A percentile compares a stretch with the other conserved stretches of the same genome.
phyloP scores from a whole-genome alignment of 139 green algal species.

The Picochlorum sp. region DNA sequence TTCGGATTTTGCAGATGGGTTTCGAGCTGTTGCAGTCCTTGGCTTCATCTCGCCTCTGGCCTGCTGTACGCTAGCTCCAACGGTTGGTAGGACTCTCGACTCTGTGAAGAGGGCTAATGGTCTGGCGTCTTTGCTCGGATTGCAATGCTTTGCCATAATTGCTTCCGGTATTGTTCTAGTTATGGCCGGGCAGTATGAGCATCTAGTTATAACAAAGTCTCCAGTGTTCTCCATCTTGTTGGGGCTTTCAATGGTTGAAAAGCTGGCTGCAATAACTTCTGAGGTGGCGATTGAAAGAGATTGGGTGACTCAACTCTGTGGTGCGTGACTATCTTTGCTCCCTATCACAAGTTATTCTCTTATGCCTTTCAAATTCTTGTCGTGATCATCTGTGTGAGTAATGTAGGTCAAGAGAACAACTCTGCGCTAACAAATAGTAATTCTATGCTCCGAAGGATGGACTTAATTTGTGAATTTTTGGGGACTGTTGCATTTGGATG shows the following conservation, averaged over 20 bases:
- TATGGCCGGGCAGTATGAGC: background rate
- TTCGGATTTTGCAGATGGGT: conserved; percentile 8
- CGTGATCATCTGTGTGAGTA: background rate
- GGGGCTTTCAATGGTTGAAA: conserved; percentile 13
- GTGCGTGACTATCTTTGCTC: conserved; percentile 1
- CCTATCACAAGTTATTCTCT: background rate
- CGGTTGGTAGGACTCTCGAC: conserved; percentile 17
- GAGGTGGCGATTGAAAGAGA: conserved; percentile 36
- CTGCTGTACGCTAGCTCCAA: conserved; percentile 19
- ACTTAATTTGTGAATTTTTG: conserved; percentile 25
- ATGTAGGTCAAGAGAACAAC: conserved; percentile 26
- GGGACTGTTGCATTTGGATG: conserved; percentile 28
- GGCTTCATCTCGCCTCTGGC: conserved; percentile 31
- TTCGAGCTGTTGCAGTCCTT: conserved; percentile 17
- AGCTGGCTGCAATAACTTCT: conserved; percentile 10
- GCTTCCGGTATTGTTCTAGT: conserved; percentile 8
- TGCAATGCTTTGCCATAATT: conserved; percentile 20
- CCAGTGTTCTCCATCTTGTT: conserved; percentile 23
- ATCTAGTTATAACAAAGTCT: background rate
- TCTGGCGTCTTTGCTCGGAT: conserved; percentile 11
- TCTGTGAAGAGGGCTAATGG: conserved; percentile 11
- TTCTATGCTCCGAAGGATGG: conserved; percentile 18
- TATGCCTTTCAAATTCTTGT: background rate
- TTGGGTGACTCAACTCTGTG: conserved; percentile 26
- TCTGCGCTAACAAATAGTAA: conserved; percentile 20